These are phyloP conservation scores for Cyclotella atomus DNA, from an alignment of 108 stramenopile genomes.

Conservation along the genomic window DNA sequence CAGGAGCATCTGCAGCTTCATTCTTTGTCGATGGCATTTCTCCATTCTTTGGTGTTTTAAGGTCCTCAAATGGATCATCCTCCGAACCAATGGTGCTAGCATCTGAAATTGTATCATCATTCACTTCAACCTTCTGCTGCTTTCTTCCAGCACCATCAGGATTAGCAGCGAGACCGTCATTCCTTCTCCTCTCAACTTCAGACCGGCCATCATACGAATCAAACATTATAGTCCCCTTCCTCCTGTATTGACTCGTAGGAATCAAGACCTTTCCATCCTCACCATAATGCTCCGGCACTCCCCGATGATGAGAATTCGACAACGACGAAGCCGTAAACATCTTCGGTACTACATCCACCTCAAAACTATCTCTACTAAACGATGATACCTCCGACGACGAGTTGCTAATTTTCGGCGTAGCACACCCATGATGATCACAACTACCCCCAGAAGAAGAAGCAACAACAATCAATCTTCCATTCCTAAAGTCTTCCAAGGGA, in stretches of 20 bases:
- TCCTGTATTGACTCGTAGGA: background rate
- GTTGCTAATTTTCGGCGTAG: background rate
- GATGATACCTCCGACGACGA: background rate
- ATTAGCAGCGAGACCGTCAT: no score
- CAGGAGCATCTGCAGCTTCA: background rate
- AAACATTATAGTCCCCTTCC: background rate
- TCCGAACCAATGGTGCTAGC: background rate
- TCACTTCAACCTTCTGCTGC: background rate
- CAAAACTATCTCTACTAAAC: background rate
- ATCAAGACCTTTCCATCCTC: background rate
- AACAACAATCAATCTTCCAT: slow-evolving; percentile 19
- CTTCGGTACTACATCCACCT: background rate
- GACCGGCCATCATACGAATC: background rate
- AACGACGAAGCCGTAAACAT: background rate
- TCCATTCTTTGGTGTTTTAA: background rate
- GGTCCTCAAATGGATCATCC: background rate
- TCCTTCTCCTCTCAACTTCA: no score
- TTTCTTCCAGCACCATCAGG: no score
- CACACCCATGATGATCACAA: background rate
- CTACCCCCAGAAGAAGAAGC: background rate
- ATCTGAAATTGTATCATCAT: background rate
- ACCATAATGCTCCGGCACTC: background rate
- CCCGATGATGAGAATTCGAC: background rate
- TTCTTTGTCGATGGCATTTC: background rate
- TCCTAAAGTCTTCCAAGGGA: background rate